Percentiles rank a stretch among this genome's conserved stretches.
Evolutionary conservation across 352 stramenopile genomes (phyloP).

Genomic region (Elongisporangium prolatum): DNA sequence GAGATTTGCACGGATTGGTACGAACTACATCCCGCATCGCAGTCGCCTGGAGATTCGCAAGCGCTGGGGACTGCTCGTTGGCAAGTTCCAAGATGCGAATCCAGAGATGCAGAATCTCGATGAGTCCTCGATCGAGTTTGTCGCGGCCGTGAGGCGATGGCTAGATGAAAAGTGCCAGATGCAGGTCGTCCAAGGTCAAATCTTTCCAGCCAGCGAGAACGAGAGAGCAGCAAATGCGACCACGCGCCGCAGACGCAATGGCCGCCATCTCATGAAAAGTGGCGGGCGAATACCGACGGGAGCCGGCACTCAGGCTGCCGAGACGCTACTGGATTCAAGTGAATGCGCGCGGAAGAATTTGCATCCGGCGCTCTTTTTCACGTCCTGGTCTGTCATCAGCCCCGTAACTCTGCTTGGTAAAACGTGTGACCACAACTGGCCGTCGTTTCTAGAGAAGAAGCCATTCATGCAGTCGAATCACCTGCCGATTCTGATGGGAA

Average conservation of each 20-base stretch:
- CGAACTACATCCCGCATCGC: constrained; percentile 64
- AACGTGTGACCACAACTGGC: constrained; percentile 85
- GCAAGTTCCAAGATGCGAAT: constrained; percentile 22
- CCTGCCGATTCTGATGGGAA: background rate
- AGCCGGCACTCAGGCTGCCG: background rate
- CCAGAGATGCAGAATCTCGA: constrained; percentile 19
- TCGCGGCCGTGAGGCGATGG: constrained; percentile 43
- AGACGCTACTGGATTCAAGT: background rate
- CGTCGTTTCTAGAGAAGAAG: constrained; percentile 59
- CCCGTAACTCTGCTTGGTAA: constrained; percentile 47
- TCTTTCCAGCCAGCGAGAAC: background rate
- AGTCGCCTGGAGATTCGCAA: constrained; percentile 62
- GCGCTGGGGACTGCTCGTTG: constrained; percentile 42
- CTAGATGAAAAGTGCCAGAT: constrained; percentile 47
- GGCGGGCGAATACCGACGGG: background rate
- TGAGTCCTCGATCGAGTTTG: constrained; percentile 42
- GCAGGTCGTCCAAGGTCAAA: constrained; percentile 11
- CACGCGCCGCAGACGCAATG: too few species aligned
- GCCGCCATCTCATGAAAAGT: background rate
- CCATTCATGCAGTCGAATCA: constrained; percentile 3
- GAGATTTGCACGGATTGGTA: constrained; percentile 51
- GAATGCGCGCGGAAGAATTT: constrained; percentile 45
- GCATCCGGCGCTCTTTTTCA: constrained; percentile 82
- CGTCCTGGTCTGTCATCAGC: constrained; percentile 75
- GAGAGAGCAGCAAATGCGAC: background rate